Evolutionary conservation across 805 yeast genomes (phyloP), one percentile per base, ranked within the genome.

Genomic region (Candida rishiriensis): DNA sequence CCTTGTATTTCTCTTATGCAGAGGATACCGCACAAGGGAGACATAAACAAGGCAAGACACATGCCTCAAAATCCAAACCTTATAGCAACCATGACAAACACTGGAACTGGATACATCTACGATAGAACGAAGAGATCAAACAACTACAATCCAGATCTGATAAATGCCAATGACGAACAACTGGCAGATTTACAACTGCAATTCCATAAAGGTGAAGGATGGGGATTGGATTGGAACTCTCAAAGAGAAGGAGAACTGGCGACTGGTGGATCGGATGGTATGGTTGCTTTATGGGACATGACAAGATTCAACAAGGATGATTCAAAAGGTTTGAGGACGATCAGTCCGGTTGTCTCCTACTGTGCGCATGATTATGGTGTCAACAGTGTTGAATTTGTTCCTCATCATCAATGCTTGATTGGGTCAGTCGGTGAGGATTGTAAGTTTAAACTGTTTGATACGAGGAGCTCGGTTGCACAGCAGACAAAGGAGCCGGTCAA

Each of bases 31-130:
- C 88, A 81, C 52, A 61, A 67, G 1, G 89, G 87, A 2, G 93
- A 84, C 50, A 82, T 89, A 44, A 87, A 88, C 58, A 75, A 78
- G 48, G 81, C 85, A 0, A 71, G 83, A 32, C 78, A 76, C 55
- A 78, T 86, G 81, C 95, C 96, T 0, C 91, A 85, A 52, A 90
- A 90, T 55, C 93, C 93, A 1, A 93, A 89, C 56, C 57, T 90
- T 5, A 71, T 90, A 5, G 88, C 90, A 2, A 76, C 88, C 15
- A 78, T 81, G 10, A 79, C 85, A 36, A 78, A 83, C 35, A 60
- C 66, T 29, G 97, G 97, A 1, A 68, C 74, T 12, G 69, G 83
- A 11, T 78, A 73, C 41, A 65, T 90, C 3, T 87, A 82, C 62
- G 95, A 90, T 61, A 72, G 93, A 53, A 89, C 97, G 0, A 88